Percentiles rank a stretch among this genome's conserved stretches.
These are phyloP conservation scores for Fusarium veterinarium DNA, from an alignment of 2,329 filamentous ascomycete genomes.

Conservation along the genomic window DNA sequence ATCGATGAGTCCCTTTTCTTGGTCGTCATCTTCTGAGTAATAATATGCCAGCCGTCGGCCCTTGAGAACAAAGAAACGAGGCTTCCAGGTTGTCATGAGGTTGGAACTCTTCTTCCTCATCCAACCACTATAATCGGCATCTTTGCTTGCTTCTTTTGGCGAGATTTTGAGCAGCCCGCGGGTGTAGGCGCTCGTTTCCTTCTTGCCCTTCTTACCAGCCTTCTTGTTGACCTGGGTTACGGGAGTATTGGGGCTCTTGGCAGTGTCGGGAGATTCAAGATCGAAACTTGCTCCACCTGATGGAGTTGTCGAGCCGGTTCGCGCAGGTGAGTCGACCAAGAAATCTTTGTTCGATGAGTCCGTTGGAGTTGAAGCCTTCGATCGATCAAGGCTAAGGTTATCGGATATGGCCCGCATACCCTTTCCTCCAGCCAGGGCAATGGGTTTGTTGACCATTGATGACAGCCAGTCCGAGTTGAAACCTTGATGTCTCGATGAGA, in stretches of 20 bases:
- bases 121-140: conserved; percentile 95
- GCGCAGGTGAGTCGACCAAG: conserved; percentile 62
- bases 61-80: conserved; percentile 92
- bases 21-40: conserved; percentile 90
- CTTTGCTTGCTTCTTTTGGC: conserved; percentile 84
- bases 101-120: conserved; percentile 99
- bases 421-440: conserved; percentile 63
- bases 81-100: conserved; percentile 97
- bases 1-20: conserved; percentile 96
- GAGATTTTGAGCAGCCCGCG: conserved; percentile 84
- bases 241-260: conserved; percentile 65
- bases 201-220: conserved; percentile 81
- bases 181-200: conserved; percentile 93
- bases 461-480: conserved; percentile 68
- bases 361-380: conserved; percentile 60
- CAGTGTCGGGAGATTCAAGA: conserved; percentile 76
- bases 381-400: conserved; percentile 67
- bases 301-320: conserved; percentile 80
- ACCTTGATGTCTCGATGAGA: conserved; percentile 56
- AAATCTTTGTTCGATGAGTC: conserved; percentile 56
- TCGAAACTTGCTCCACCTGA: conserved; percentile 78
- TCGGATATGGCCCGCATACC: conserved; percentile 91
- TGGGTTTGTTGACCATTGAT: conserved; percentile 61
- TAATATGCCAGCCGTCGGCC: conserved; percentile 94
- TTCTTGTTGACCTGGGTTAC: conserved; percentile 61